Evolutionary conservation across 495 filamentous ascomycete genomes (phyloP), one percentile per base, ranked within the genome.

Genomic region (Hypoxylon lenormandii): DNA sequence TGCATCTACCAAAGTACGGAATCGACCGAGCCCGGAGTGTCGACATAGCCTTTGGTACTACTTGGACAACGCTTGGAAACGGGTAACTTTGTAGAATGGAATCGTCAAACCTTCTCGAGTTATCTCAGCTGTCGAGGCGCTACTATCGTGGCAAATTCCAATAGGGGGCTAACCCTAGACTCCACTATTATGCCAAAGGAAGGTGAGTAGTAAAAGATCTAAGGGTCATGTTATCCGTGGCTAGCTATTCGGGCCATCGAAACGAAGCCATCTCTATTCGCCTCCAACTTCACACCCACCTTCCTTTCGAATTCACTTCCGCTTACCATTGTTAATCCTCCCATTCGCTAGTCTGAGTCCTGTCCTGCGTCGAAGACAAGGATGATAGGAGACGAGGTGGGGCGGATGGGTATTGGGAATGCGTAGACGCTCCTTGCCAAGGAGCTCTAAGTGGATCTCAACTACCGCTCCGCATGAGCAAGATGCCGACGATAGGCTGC

Each of bases 241-340:
- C 4, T 13, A 45, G 23, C 33, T 52, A 57, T 61, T 70, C 67
- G 60, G 67, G 56, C 60, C 67, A 70, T 57, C 22, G 19, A 48
- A 18, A 37, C 30, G 43, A 55, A 18, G 12, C 50, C 19, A 50
- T 51, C 18, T 49, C 49, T 60, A 36, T 33, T 54, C 37, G 23
- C 46, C 33, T 43, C 21, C 43, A 42, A 22, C 12, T 48, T 19
- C 33, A 23, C 18, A 23, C 43, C 16, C 43, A 64, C 67, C 67
- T 64, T 70, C 67, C 63, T 13, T 60, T 60, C 43, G 15, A 22
- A 65, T 61, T 50, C 54, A 69, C 33, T 37, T 55, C 48, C 51
- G 60, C 60, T 70, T 60, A 70, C 50, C 50, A 65, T 70, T 42
- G 30, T 38, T n/a, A 11, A 53, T 3, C n/a, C 21, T 65, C 60